Conservation (phyloP, 2,329 filamentous ascomycete species). For the Sporothrix dimorphospora region DNA sequence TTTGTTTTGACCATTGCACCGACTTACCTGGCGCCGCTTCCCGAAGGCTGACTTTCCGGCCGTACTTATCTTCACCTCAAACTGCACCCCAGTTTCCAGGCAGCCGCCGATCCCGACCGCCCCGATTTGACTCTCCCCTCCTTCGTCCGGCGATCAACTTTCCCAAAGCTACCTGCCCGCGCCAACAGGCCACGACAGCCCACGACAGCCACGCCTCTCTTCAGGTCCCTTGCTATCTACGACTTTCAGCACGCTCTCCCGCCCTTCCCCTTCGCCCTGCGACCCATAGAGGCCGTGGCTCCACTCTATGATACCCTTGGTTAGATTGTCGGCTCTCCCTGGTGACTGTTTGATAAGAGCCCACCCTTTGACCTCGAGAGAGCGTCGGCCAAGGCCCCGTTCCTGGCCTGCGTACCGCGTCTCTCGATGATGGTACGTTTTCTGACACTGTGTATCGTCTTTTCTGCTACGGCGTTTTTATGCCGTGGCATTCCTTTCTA, state of each 20-base stretch:
- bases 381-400: slow-evolving; percentile 32
- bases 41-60: neutral
- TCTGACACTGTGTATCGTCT: too few relatives aligned
- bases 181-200: neutral
- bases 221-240: neutral
- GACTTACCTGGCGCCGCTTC: too few relatives aligned
- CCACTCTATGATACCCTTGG: slow-evolving; percentile 15
- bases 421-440: slow-evolving; percentile 36
- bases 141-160: neutral
- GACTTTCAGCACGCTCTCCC: neutral
- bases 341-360: neutral
- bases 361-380: slow-evolving; percentile 13
- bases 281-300: slow-evolving; percentile 7
- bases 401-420: slow-evolving; percentile 28
- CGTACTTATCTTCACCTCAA: neutral
- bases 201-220: neutral
- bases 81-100: neutral
- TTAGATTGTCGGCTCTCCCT: neutral
- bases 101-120: neutral
- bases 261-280: neutral
- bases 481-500: neutral
- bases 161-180: neutral
- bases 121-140: neutral
- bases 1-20: neutral
- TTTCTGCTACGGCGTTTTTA: neutral